Evolutionary conservation across 2,329 filamentous ascomycete species (phyloP).

Genomic region (Trichoderma harzianum): DNA sequence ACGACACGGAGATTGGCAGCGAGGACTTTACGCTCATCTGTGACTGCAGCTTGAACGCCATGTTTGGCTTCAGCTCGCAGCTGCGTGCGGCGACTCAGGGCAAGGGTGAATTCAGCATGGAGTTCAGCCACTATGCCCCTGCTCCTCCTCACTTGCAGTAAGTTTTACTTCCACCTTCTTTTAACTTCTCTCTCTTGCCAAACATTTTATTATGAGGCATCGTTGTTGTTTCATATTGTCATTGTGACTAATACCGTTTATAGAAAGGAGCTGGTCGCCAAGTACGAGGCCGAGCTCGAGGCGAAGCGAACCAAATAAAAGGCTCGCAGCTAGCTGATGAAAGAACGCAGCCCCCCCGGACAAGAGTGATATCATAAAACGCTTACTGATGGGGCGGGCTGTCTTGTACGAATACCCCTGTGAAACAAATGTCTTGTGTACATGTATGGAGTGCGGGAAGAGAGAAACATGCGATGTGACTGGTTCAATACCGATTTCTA

Average conservation of each 20-base stretch:
- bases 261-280: constrained; percentile 57
- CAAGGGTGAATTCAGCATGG: constrained; percentile 98
- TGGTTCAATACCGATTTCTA: background rate
- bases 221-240: background rate
- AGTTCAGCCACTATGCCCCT: constrained; percentile 92
- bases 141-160: constrained; percentile 88
- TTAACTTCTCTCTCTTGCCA: background rate
- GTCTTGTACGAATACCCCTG: constrained; percentile 11
- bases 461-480: background rate
- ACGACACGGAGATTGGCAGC: constrained; percentile 87
- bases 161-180: constrained; percentile 49
- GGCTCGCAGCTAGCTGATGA: constrained; percentile 17
- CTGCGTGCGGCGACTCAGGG: constrained; percentile 91
- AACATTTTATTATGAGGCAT: background rate
- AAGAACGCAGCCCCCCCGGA: background rate
- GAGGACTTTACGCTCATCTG: constrained; percentile 93
- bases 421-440: constrained; percentile 5
- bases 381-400: background rate
- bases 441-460: background rate
- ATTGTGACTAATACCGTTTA: constrained; percentile 14
- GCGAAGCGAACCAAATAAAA: constrained; percentile 52
- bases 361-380: background rate
- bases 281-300: constrained; percentile 57
- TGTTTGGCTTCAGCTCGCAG: constrained; percentile 96
- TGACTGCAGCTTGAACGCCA: constrained; percentile 90